These are phyloP conservation scores for Metschnikowia matae DNA, from an alignment of 805 yeast species.

Conservation along the genomic window DNA sequence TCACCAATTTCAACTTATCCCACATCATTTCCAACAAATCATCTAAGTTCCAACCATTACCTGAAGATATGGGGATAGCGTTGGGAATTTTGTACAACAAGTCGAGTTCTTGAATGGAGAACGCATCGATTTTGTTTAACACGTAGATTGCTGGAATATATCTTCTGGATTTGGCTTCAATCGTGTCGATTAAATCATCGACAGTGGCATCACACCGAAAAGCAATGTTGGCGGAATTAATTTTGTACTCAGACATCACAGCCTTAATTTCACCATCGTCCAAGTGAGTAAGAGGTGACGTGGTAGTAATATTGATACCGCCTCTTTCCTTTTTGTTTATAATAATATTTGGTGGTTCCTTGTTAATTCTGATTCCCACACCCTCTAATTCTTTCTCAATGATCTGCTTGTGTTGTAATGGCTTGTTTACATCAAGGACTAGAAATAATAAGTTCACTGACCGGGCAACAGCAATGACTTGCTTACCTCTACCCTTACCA, in stretches of 20 bases:
- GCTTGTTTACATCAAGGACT: conserved; percentile 94
- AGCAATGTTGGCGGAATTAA: conserved; percentile 93
- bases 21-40: conserved; percentile 94
- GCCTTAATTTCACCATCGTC: conserved; percentile 93
- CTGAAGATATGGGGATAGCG: conserved; percentile 96
- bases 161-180: conserved; percentile 85
- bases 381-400: conserved; percentile 96
- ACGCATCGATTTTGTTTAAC: conserved; percentile 91
- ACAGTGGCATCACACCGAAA: conserved; percentile 97
- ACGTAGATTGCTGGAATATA: conserved; percentile 96
- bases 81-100: conserved; percentile 87
- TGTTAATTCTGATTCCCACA: conserved; percentile 91
- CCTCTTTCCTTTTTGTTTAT: conserved; percentile 94
- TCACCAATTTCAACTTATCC: conserved; percentile 83
- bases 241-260: conserved; percentile 91
- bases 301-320: conserved; percentile 88
- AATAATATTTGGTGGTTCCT: conserved; percentile 87
- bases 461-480: conserved; percentile 98
- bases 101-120: conserved; percentile 90
- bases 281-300: conserved; percentile 87
- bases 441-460: conserved; percentile 91
- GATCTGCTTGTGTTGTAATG: conserved; percentile 87
- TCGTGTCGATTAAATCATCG: conserved; percentile 91
- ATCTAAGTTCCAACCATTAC: conserved; percentile 95
- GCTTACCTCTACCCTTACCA: conserved; percentile 90